A percentile compares a stretch with the other conserved stretches of the same genome.
phyloP scores from a whole-genome alignment of 2,329 filamentous ascomycete genomes.

The Verticillium alfalfae region DNA sequence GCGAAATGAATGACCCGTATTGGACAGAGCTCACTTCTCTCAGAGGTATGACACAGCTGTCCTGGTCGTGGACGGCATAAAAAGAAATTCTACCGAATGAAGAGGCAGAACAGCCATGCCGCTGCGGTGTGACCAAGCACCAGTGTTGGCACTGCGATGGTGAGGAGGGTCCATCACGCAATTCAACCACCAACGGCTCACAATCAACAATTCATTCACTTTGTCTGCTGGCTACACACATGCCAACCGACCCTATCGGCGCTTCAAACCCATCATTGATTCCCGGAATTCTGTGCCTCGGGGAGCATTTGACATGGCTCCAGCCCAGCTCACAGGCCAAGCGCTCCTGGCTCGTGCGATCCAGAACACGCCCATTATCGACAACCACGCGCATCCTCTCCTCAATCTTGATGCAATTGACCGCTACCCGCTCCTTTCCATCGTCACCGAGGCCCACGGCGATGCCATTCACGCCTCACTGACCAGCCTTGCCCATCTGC shows the following conservation, averaged over 20 bases:
- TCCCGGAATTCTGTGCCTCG: too few species aligned
- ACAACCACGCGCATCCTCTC: constrained; percentile 68
- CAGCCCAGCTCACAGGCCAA: constrained; percentile 11
- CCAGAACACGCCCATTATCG: constrained; percentile 58
- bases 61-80: too few species aligned
- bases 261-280: too few species aligned
- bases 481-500: constrained; percentile 62
- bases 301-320: background rate
- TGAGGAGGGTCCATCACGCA: background rate
- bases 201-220: too few species aligned
- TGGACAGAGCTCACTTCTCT: too few species aligned
- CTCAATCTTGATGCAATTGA: constrained; percentile 44
- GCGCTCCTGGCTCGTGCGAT: constrained; percentile 32
- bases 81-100: too few species aligned
- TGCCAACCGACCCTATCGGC: too few species aligned
- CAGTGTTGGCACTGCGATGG: background rate
- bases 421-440: constrained; percentile 47
- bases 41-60: too few species aligned
- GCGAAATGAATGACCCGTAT: too few species aligned
- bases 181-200: background rate
- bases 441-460: constrained; percentile 69
- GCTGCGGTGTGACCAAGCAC: background rate
- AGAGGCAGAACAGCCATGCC: background rate
- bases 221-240: too few species aligned
- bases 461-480: constrained; percentile 57